These are phyloP conservation scores for Zychaea mexicana DNA, from an alignment of 371 early-diverging fungal genomes.

Conservation along the genomic window DNA sequence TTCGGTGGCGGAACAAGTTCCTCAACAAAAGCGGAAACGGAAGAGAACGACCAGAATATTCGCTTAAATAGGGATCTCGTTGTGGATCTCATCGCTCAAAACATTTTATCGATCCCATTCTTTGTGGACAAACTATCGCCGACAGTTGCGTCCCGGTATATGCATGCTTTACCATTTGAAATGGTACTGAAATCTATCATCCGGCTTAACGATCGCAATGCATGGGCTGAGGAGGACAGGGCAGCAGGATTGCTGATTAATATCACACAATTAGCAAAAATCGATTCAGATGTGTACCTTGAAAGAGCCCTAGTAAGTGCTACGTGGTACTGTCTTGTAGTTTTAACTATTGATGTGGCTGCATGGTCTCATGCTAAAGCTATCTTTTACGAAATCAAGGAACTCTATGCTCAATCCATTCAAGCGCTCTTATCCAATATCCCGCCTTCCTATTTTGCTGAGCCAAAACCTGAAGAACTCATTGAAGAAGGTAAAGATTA, in stretches of 20 bases:
- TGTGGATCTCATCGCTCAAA: neutral
- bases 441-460: slow-evolving; percentile 19
- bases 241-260: slow-evolving; percentile 37
- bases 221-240: neutral
- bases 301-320: slow-evolving; percentile 15
- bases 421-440: slow-evolving; percentile 13
- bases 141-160: neutral
- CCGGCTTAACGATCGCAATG: slow-evolving; percentile 9
- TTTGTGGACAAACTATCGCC: neutral
- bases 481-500: slow-evolving; percentile 9
- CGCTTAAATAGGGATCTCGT: neutral
- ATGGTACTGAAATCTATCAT: slow-evolving; percentile 13
- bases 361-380: neutral
- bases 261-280: slow-evolving; percentile 26
- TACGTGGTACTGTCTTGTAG: neutral
- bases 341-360: neutral
- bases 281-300: slow-evolving; percentile 16
- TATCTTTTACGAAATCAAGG: too few species aligned
- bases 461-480: neutral
- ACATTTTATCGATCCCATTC: slow-evolving; percentile 3
- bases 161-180: slow-evolving; percentile 6
- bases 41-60: neutral
- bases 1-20: neutral
- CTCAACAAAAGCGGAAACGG: neutral
- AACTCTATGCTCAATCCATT: neutral